A percentile compares a stretch with the other conserved stretches of the same genome.
Conservation (phyloP, 306 rosid genomes). For the Pterocarpus macrocarpus region DNA sequence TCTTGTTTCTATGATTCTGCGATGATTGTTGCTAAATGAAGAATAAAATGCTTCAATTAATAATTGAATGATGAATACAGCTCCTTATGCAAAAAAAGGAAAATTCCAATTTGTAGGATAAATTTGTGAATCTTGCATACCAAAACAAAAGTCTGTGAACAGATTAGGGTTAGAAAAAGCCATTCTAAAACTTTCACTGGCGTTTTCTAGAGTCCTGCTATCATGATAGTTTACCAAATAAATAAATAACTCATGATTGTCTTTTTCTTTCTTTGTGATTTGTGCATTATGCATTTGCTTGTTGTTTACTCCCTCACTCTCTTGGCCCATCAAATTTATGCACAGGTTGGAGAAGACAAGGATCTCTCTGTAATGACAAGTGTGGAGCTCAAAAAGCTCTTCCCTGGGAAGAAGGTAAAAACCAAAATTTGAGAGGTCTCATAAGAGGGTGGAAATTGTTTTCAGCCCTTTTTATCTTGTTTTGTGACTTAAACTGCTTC, state of each 20-base stretch:
- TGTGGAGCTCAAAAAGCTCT: conserved; percentile 81
- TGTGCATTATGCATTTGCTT: conserved; percentile 32
- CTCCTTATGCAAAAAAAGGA: neutral
- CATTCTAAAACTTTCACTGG: conserved; percentile 15
- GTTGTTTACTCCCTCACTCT: conserved; percentile 35
- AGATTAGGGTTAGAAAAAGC: neutral
- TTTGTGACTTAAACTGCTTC: conserved; percentile 32
- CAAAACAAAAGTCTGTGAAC: conserved; percentile 13
- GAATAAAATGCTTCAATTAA: neutral
- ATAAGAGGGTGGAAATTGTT: neutral
- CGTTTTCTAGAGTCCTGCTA: conserved; percentile 15
- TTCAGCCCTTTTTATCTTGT: neutral
- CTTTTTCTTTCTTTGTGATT: conserved; percentile 10
- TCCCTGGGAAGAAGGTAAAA: conserved; percentile 74
- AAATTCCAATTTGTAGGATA: neutral
- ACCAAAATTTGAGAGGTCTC: conserved; percentile 44
- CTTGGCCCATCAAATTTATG: conserved; percentile 30
- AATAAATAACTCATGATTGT: conserved; percentile 21
- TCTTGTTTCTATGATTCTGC: conserved; percentile 25
- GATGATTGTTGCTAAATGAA: conserved; percentile 4
- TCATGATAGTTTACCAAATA: conserved; percentile 20
- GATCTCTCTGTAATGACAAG: conserved; percentile 67
- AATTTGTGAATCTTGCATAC: neutral
- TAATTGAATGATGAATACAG: neutral
- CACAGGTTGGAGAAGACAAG: conserved; percentile 82